A percentile compares a stretch with the other conserved stretches of the same genome.
phyloP scores from a whole-genome alignment of 2,329 filamentous ascomycete genomes.

The Fusarium multiceps region DNA sequence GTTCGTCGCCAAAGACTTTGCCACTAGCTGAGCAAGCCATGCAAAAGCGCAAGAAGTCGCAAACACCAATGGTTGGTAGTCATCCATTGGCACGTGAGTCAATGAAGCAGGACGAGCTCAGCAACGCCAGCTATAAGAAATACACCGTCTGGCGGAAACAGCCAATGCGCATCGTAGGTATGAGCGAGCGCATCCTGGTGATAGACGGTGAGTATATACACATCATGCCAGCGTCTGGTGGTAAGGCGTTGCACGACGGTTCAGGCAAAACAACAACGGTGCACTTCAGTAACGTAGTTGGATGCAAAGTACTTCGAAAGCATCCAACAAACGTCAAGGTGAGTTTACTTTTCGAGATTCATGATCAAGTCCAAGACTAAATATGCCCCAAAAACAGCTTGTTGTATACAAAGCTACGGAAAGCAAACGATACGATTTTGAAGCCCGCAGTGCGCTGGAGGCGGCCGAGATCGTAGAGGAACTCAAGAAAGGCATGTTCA shows the following conservation, averaged over 20 bases:
- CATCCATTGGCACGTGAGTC: slow-evolving; percentile 76
- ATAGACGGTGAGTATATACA: slow-evolving; percentile 90
- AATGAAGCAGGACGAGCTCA: slow-evolving; percentile 68
- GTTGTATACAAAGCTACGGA: slow-evolving; percentile 81
- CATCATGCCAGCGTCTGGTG: slow-evolving; percentile 78
- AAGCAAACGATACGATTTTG: slow-evolving; percentile 86
- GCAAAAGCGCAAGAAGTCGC: slow-evolving; percentile 62
- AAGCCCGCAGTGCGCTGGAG: slow-evolving; percentile 77
- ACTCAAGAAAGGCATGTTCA: slow-evolving; percentile 76
- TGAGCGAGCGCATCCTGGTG: slow-evolving; percentile 79
- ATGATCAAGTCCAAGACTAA: slow-evolving; percentile 13
- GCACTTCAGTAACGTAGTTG: slow-evolving; percentile 84
- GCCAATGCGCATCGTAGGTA: slow-evolving; percentile 81
- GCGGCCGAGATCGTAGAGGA: slow-evolving; percentile 83
- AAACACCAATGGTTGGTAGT: slow-evolving; percentile 63
- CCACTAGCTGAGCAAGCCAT: slow-evolving; percentile 59
- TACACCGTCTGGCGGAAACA: slow-evolving; percentile 86
- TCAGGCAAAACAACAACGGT: slow-evolving; percentile 81
- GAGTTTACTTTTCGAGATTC: slow-evolving; percentile 40
- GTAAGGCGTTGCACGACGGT: slow-evolving; percentile 72
- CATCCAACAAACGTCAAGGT: slow-evolving; percentile 86
- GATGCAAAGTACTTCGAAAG: slow-evolving; percentile 82
- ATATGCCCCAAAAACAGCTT: slow-evolving; percentile 55
- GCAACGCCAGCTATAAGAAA: slow-evolving; percentile 73
- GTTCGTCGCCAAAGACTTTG: slow-evolving; percentile 74